A percentile compares a stretch with the other conserved stretches of the same genome.
These are phyloP conservation scores for Zymoseptoria tritici DNA, from an alignment of 2,329 filamentous ascomycete genomes.

Conservation along the genomic window DNA sequence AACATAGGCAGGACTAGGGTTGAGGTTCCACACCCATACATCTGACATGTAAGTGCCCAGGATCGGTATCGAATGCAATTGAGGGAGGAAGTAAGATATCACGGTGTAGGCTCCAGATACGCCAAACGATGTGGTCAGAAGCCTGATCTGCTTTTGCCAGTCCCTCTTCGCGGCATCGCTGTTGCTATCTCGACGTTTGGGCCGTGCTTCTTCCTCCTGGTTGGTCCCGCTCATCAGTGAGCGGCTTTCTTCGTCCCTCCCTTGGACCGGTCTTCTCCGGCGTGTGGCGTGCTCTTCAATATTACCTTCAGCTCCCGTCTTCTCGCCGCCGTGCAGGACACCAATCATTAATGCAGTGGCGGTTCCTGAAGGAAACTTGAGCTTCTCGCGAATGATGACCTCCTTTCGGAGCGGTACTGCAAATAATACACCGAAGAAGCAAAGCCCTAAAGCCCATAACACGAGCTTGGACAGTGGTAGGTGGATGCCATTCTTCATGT, in stretches of 20 bases:
- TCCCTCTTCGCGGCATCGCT: conserved; percentile 32
- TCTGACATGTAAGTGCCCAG: conserved; percentile 68
- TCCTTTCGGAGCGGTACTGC: conserved; percentile 84
- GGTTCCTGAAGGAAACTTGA: conserved; percentile 92
- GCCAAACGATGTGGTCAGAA: conserved; percentile 53
- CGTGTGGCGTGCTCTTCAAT: conserved; percentile 30
- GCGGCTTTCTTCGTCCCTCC: conserved; percentile 28
- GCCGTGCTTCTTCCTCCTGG: conserved; percentile 17
- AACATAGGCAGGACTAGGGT: conserved; percentile 93
- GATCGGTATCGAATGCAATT: conserved; percentile 76
- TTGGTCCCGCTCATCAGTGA: conserved; percentile 26
- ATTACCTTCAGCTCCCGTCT: conserved; percentile 29
- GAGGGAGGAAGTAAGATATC: conserved; percentile 80
- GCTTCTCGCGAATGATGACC: conserved; percentile 84
- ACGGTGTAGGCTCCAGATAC: conserved; percentile 60
- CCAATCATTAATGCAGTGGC: conserved; percentile 90
- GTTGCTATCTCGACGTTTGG: conserved; percentile 8
- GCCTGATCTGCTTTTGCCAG: conserved; percentile 56
- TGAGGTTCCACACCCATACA: conserved; percentile 90
- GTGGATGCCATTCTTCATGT: conserved; percentile 23
- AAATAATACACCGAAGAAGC: conserved; percentile 95
- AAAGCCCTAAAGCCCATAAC: conserved; percentile 85
- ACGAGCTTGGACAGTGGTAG: conserved; percentile 64
- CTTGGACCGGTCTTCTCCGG: conserved; percentile 10
- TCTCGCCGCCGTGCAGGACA: conserved; percentile 65